Base-by-base conservation (phyloP, 257 asterid species). In the Ocimum tenuiflorum region DNA sequence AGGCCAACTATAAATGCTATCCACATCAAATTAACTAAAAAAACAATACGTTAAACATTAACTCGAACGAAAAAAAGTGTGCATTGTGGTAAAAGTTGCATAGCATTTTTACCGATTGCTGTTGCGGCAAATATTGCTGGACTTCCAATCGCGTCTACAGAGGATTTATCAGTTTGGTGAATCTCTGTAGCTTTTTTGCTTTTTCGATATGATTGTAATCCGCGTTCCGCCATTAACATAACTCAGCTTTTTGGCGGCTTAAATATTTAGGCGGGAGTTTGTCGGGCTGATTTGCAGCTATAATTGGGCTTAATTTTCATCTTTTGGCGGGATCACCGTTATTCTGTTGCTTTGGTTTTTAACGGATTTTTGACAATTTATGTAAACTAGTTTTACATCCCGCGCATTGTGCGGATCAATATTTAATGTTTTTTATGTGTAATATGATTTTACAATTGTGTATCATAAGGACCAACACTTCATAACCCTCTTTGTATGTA, bases 221-320 rank as follows among this genome's bases (percentile, higher is more conserved):
- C 8, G 24, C n/a, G 1, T 29, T 36, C 13, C 72, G 72, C 73
- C 69, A 70, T 69, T 63, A 31, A 64, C 65, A 24, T 13, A 57
- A 19, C 69, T 75, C 69, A 57, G 42, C 56, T 23, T 43, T 39
- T 64, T 19, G 36, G n/a, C 15, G 46, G 70, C 57, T 42, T 35
- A 35, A 35, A 52, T 10, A 19, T 65, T 73, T 70, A 47, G 73
- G 76, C 76, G 80, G 76, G 80, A 60, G 31, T 27, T 4, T 2
- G 31, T 60, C 52, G 2, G 48, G 38, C 24, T 50, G 3, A 18
- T 49, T n/a, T n/a, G n/a, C n/a, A n/a, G n/a, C n/a, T n/a, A n/a
- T n/a, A n/a, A n/a, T 64, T 43, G 6, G 43, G 24, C 50, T 11
- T 12, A 20, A 18, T 48, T 20, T 18, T 11, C 18, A 52, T 52